Evolutionary conservation across 2,329 filamentous ascomycete genomes (phyloP).

Genomic region (Aspergillus sp.): DNA sequence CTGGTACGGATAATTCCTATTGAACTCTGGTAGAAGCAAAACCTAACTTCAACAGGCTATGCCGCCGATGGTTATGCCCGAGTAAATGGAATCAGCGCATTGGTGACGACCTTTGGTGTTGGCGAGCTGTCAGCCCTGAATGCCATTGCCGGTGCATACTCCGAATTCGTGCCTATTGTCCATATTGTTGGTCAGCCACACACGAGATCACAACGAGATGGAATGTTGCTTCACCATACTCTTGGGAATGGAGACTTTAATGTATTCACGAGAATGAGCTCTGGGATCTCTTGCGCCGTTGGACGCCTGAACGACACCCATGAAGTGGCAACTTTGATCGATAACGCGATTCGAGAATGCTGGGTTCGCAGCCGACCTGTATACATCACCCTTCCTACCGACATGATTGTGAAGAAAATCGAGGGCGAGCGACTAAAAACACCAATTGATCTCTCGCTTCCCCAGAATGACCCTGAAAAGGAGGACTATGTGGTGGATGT

Average conservation of each 20-base stretch:
- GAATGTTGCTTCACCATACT: slow-evolving; percentile 59
- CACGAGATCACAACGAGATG: slow-evolving; percentile 42
- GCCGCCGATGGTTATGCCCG: slow-evolving; percentile 77
- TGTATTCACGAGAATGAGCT: slow-evolving; percentile 75
- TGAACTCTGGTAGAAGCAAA: background rate
- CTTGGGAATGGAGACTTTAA: slow-evolving; percentile 75
- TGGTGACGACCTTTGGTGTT: slow-evolving; percentile 73
- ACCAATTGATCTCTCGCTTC: slow-evolving; percentile 62
- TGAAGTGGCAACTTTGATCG: slow-evolving; percentile 70
- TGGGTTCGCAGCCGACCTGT: slow-evolving; percentile 71
- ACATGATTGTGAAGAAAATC: slow-evolving; percentile 72
- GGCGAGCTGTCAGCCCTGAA: slow-evolving; percentile 65
- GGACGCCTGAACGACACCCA: slow-evolving; percentile 65
- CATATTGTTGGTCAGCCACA: slow-evolving; percentile 56
- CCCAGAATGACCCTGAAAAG: slow-evolving; percentile 62
- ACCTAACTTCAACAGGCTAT: slow-evolving; percentile 48
- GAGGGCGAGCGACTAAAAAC: slow-evolving; percentile 68
- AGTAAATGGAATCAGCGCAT: slow-evolving; percentile 63
- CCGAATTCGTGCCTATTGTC: slow-evolving; percentile 65
- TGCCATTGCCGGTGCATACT: slow-evolving; percentile 68
- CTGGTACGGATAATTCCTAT: slow-evolving; percentile 33
- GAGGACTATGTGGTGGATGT: slow-evolving; percentile 82
- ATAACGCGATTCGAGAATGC: slow-evolving; percentile 70
- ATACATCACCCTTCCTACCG: slow-evolving; percentile 77
- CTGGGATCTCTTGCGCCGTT: slow-evolving; percentile 64